Percentiles rank a stretch among this genome's conserved stretches.
These are phyloP conservation scores for Phytophthora europaea DNA, from an alignment of 352 stramenopile genomes.

Conservation along the genomic window DNA sequence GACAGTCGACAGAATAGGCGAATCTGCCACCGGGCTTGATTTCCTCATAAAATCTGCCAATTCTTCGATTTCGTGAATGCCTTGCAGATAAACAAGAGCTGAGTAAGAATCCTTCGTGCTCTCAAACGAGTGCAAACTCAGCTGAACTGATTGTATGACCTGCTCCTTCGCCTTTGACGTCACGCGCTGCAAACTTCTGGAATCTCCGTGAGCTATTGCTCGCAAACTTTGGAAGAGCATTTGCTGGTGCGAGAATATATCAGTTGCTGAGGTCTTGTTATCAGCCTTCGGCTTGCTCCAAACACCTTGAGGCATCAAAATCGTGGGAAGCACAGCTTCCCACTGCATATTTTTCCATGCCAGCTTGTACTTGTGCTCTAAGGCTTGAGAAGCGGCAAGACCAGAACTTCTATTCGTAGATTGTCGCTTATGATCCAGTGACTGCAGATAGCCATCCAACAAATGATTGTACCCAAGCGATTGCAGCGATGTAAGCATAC, in stretches of 20 bases:
- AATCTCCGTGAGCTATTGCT: conserved; percentile 67
- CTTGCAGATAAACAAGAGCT: conserved; percentile 66
- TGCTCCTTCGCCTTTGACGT: conserved; percentile 55
- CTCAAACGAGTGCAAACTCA: conserved; percentile 78
- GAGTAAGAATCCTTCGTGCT: conserved; percentile 69
- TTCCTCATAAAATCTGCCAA: conserved; percentile 31
- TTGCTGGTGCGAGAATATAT: conserved; percentile 60
- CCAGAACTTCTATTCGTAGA: background rate
- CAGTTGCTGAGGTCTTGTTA: background rate
- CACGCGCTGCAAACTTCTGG: conserved; percentile 43
- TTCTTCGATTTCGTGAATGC: conserved; percentile 74
- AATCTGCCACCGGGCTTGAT: background rate
- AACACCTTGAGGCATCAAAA: conserved; percentile 13
- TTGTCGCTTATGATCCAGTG: conserved; percentile 19
- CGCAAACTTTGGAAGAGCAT: conserved; percentile 66
- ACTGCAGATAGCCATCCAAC: conserved; percentile 65
- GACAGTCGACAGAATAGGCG: background rate
- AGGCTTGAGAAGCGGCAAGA: conserved; percentile 26
- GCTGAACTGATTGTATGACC: conserved; percentile 60
- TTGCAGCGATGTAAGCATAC: conserved; percentile 69
- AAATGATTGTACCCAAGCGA: conserved; percentile 83
- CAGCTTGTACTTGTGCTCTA: conserved; percentile 79
- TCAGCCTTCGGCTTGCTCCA: conserved; percentile 10
- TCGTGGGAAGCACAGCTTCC: conserved; percentile 50
- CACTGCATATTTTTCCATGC: conserved; percentile 88